Evolutionary conservation across 2,329 filamentous ascomycete genomes (phyloP).

Genomic region (Neoarthrinium moseri): DNA sequence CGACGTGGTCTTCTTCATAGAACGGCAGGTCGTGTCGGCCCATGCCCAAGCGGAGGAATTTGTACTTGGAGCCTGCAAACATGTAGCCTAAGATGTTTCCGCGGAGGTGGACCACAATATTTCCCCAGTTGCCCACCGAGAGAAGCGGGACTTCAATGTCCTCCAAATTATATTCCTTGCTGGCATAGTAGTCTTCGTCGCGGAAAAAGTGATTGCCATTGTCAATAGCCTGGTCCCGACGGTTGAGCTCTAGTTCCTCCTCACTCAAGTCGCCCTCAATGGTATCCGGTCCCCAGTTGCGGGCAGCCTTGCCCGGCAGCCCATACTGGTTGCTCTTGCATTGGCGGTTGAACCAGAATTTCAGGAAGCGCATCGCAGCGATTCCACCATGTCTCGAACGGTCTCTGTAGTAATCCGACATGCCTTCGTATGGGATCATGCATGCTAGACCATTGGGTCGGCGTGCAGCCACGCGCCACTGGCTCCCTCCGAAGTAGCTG

Average conservation of each 20-base stretch:
- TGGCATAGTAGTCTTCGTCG: constrained; percentile 63
- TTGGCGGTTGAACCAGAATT: constrained; percentile 67
- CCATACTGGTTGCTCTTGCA: constrained; percentile 70
- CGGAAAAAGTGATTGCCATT: constrained; percentile 53
- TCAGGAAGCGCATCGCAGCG: constrained; percentile 55
- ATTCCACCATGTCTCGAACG: constrained; percentile 62
- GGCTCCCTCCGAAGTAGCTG: constrained; percentile 44
- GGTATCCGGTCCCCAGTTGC: constrained; percentile 37
- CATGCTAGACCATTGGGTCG: constrained; percentile 43
- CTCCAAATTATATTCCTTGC: constrained; percentile 61
- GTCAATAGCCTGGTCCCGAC: constrained; percentile 44
- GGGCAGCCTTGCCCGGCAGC: constrained; percentile 27
- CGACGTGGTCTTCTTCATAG: constrained; percentile 68
- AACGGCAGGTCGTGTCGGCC: constrained; percentile 72
- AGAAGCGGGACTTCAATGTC: constrained; percentile 68
- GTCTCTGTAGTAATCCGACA: constrained; percentile 55
- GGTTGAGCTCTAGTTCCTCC: constrained; percentile 47
- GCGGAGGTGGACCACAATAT: constrained; percentile 65
- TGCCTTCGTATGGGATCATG: constrained; percentile 50
- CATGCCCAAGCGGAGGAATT: constrained; percentile 68
- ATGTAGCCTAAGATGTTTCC: constrained; percentile 67
- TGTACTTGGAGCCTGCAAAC: constrained; percentile 63
- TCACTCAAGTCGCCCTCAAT: constrained; percentile 57
- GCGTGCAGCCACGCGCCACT: constrained; percentile 48
- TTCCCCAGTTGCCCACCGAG: constrained; percentile 69